Conservation (phyloP, 139 green algal genomes). For the Tetradesmus obliquus region DNA sequence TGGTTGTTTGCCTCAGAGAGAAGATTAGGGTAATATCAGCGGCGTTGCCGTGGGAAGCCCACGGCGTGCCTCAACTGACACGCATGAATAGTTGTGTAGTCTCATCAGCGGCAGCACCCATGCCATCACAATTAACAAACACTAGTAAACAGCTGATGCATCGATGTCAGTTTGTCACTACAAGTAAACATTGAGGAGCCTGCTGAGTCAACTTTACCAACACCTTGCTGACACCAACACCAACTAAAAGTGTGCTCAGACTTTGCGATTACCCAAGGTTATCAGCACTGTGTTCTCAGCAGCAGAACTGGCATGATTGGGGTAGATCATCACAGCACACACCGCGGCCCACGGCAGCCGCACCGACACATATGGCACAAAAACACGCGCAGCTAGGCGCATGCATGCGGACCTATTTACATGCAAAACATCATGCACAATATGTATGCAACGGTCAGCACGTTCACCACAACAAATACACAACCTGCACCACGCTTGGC, state of each 20-base stretch:
- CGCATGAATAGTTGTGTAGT: constrained; percentile 60
- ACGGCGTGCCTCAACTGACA: constrained; percentile 59
- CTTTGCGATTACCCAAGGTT: constrained; percentile 23
- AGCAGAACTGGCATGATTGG: constrained; percentile 64
- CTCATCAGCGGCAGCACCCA: constrained; percentile 54
- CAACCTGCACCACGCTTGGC: background rate
- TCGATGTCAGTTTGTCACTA: too few species aligned
- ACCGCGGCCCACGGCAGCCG: background rate
- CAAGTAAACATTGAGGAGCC: too few species aligned
- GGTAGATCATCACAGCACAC: constrained; percentile 57
- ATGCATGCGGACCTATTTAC: too few species aligned
- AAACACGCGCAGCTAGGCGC: too few species aligned
- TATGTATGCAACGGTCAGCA: too few species aligned
- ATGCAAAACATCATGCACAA: too few species aligned
- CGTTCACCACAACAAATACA: background rate
- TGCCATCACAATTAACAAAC: too few species aligned
- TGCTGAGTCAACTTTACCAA: too few species aligned
- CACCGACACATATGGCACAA: too few species aligned
- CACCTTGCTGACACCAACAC: too few species aligned
- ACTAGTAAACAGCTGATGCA: too few species aligned
- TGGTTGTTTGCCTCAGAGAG: constrained; percentile 56
- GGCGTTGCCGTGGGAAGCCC: constrained; percentile 29
- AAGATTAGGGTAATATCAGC: constrained; percentile 64
- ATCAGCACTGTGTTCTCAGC: constrained; percentile 53
- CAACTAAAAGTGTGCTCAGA: constrained; percentile 35